phyloP scores from a whole-genome alignment of 495 filamentous ascomycete genomes.

The Talaromyces wortmannii region DNA sequence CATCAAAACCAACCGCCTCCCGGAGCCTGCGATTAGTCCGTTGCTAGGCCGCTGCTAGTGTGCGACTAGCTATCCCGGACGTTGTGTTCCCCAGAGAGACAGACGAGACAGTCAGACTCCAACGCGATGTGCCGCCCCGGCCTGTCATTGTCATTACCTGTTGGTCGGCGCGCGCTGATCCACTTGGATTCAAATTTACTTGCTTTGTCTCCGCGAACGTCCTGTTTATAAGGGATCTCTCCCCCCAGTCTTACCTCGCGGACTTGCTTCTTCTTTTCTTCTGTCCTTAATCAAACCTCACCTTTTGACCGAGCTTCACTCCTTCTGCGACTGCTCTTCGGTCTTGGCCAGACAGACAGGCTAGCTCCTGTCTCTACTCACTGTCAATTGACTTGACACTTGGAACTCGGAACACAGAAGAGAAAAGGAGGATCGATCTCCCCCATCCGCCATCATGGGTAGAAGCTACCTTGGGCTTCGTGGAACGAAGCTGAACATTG shows the following conservation, averaged over 20 bases:
- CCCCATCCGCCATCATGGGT: neutral
- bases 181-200: neutral
- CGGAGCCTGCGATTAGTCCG: too few species aligned
- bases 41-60: too few species aligned
- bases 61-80: too few species aligned
- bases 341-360: too few species aligned
- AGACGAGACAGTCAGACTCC: too few species aligned
- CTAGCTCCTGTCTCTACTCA: too few species aligned
- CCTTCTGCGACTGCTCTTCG: too few species aligned
- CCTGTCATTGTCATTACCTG: too few species aligned
- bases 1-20: neutral
- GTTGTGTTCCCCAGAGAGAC: too few species aligned
- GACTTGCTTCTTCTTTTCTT: neutral
- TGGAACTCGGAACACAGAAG: neutral
- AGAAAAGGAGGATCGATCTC: neutral
- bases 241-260: neutral
- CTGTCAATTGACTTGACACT: neutral
- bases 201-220: neutral
- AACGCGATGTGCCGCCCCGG: too few species aligned
- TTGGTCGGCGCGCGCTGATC: neutral
- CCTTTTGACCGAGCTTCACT: neutral
- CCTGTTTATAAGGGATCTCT: neutral
- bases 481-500: slow-evolving; percentile 57
- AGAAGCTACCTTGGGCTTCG: slow-evolving; percentile 53
- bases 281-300: neutral